Percentiles rank a stretch among this genome's conserved stretches.
These are phyloP conservation scores for Thuja plicata DNA, from an alignment of 83 land plant species.

Conservation along the genomic window DNA sequence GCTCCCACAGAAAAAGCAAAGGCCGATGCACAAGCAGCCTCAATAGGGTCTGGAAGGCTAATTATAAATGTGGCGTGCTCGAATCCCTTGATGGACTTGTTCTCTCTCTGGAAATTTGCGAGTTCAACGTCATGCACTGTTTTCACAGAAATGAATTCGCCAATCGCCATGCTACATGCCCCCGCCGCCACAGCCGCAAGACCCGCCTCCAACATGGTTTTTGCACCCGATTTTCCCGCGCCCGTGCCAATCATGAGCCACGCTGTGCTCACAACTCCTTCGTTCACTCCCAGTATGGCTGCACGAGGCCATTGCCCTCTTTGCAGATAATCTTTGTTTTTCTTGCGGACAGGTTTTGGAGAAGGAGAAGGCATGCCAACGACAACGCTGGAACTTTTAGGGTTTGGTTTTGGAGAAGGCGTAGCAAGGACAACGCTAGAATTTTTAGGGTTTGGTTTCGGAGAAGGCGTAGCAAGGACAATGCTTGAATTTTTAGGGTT, in stretches of 20 bases:
- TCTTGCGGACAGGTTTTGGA: too few species aligned
- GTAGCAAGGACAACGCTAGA: too few species aligned
- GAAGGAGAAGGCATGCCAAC: not conserved
- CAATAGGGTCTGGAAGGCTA: constrained; percentile 25
- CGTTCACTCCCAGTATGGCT: constrained; percentile 63
- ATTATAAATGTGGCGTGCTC: not conserved
- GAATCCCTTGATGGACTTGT: not conserved
- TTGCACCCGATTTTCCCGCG: constrained; percentile 33
- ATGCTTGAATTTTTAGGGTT: not conserved
- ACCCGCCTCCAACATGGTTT: constrained; percentile 52
- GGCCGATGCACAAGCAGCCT: constrained; percentile 42
- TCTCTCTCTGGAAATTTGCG: not conserved
- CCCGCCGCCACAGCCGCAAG: constrained; percentile 71
- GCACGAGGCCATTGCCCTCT: constrained; percentile 75
- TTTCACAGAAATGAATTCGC: constrained; percentile 71
- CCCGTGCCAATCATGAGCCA: constrained; percentile 68
- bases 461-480: not conserved
- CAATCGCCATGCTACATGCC: constrained; percentile 81
- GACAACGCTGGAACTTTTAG: not conserved
- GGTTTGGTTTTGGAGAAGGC: too few species aligned
- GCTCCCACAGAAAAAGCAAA: constrained; percentile 33
- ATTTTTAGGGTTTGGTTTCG: not conserved
- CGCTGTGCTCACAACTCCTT: constrained; percentile 66
- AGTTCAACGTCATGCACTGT: constrained; percentile 56
- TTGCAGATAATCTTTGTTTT: constrained; percentile 1